Conservation (phyloP, 768 basidiomycete species). For the Ramaria sp. region DNA sequence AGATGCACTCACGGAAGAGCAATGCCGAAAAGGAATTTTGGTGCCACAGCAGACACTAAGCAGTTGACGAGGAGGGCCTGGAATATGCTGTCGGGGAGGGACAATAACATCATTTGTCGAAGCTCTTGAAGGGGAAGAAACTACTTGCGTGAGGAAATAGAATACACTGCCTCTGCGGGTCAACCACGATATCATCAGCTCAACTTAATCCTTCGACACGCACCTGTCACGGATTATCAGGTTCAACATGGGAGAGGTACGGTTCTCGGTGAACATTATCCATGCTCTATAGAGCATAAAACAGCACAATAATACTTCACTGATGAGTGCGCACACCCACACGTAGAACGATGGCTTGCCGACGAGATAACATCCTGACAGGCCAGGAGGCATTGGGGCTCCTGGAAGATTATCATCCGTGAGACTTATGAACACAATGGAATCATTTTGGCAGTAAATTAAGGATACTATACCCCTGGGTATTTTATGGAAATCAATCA, state of each 20-base stretch:
- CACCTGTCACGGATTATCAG: background rate
- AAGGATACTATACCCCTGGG: constrained; percentile 31
- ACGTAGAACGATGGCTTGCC: constrained; percentile 34
- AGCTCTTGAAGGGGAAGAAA: too few relatives aligned
- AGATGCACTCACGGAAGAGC: too few relatives aligned
- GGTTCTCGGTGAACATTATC: constrained; percentile 23
- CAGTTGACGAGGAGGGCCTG: too few relatives aligned
- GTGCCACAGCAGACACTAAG: too few relatives aligned
- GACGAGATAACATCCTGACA: background rate
- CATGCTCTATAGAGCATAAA: constrained; percentile 40
- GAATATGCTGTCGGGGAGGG: too few relatives aligned
- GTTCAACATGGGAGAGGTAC: background rate
- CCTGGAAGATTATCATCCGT: background rate
- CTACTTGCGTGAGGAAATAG: too few relatives aligned
- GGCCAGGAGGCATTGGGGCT: background rate
- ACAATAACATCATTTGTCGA: too few relatives aligned
- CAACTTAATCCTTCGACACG: background rate
- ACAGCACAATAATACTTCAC: constrained; percentile 39
- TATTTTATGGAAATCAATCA: constrained; percentile 4
- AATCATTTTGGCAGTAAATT: too few relatives aligned
- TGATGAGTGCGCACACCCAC: constrained; percentile 49
- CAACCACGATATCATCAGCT: background rate
- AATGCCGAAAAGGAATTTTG: too few relatives aligned
- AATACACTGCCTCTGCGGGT: too few relatives aligned
- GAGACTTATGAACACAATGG: background rate